phyloP scores from a whole-genome alignment of 441 rosid species.

The Euphorbia celastroides region DNA sequence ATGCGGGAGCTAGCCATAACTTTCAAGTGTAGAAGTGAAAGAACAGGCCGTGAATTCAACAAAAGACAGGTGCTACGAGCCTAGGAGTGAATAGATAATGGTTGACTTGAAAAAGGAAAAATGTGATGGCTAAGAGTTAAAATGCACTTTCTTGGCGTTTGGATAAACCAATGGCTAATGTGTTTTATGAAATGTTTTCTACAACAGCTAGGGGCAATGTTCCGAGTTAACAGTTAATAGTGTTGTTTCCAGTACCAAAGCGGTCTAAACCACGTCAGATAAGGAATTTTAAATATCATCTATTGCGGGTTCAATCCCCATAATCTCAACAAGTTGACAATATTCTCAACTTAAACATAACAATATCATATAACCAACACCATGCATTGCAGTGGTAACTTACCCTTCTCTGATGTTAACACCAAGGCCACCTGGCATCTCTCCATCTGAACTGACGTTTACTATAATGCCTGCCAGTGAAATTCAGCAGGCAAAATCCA shows the following conservation, averaged over 20 bases:
- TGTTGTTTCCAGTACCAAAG: neutral
- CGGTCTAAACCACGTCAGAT: neutral
- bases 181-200: too few relatives aligned
- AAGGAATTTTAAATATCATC: neutral
- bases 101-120: neutral
- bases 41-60: neutral
- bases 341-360: neutral
- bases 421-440: conserved; percentile 93
- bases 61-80: neutral
- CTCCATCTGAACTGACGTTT: conserved; percentile 64
- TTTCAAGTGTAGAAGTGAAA: neutral
- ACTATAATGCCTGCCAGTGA: conserved; percentile 15
- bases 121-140: neutral
- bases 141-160: neutral
- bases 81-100: neutral
- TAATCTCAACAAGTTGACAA: neutral
- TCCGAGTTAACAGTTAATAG: neutral
- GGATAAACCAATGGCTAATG: neutral
- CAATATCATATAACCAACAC: neutral
- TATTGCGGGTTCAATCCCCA: neutral
- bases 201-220: neutral
- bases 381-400: neutral
- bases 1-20: neutral
- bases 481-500: conserved; percentile 16
- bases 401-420: conserved; percentile 26